Evolutionary conservation across 805 yeast species (phyloP), one percentile per base, ranked within the genome.

Genomic region (Torulaspora quercuum): DNA sequence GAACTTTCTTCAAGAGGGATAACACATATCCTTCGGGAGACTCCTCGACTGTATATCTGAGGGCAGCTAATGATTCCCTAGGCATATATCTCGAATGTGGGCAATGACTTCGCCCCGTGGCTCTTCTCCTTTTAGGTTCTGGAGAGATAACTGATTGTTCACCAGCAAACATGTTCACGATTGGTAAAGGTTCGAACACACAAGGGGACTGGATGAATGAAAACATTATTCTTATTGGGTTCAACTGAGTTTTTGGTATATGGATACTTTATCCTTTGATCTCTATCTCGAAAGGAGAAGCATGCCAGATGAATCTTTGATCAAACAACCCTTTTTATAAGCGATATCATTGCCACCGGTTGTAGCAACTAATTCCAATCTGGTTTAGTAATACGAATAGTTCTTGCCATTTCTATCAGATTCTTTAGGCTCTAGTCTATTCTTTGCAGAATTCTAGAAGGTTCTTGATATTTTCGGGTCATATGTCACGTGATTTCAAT

Each of bases 181-280:
- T 38, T 21, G 57, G 56, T 30, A 47, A 39, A 15, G 48, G 49
- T 14, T 53, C 51, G 25, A 54, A 52, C 24, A 50, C 23, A 37
- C 59, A 57, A 38, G 59, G 57, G 14, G 52, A 44, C 38, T 48
- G 42, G 15, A 37, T 25, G 20, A 37, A 33, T 10, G 45, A 36
- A 33, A 47, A 53, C 57, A 54, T 53, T 24, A 24, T 25, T 12
- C 8, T 12, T 21, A 21, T 10, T 30, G 18, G 24, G 11, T 22
- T 21, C 9, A 22, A 15, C 9, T 5, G 4, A 9, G 16, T 22
- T 22, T 23, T 22, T 15, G 27, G 10, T n/a, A n/a, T 7, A n/a
- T 22, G 21, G 17, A 16, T 27, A n/a, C 30, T 27, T 27, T 13
- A 3, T 17, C 9, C 13, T 15, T 27, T 10, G 14, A 6, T n/a